Base-by-base conservation (phyloP, 2,329 filamentous ascomycete genomes). In the Pochonia chlamydosporia region DNA sequence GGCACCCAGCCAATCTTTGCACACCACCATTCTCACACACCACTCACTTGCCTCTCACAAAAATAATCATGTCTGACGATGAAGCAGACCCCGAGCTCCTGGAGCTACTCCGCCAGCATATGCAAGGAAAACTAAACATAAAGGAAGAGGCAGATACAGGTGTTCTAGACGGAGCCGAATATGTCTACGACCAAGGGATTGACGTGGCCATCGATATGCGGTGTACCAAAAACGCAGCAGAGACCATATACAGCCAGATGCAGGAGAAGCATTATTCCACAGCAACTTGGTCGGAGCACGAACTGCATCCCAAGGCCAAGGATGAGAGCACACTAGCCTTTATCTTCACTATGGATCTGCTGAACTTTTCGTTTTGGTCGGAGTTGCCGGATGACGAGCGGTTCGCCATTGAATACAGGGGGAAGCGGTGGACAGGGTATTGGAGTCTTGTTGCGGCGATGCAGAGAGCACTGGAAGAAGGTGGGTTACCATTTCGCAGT, bases 321-420 rank as follows among this genome's bases (percentile, higher is more conserved):
- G 84, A 95, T 61, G 87, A 89, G 59, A 76, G 68, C 43, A 91
- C 89, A 0, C 81, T 95, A 20, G 85, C 88, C 53, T 97, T 99
- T 63, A 92, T 99, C 58, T 97, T 99, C 64, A 89, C 88, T 18
- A 95, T 99, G 89, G 93, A 99, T 63, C 67, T 99, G 24, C 72
- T 99, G 43, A 99, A 99, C 63, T 99, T 97, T 63, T 95, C 85
- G 20, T 99, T 99, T 65, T 99, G 93, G 93, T 95, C 89, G 13
- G 84, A 88, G 44, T 62, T 68, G 39, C 66, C 73, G 0, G 83
- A 87, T 10, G 76, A 82, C 5, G 82, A 92, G 57, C 77, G 89
- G 10, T 99, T 92, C 64, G 79, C 86, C 9, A 78, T 99, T 36
- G 84, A 88, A 48, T 97, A 96, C 66, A 79, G 78, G 40, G 90